A percentile compares a stretch with the other conserved stretches of the same genome.
Evolutionary conservation across 306 rosid species (phyloP).

Genomic region (Mimosa bimucronata): DNA sequence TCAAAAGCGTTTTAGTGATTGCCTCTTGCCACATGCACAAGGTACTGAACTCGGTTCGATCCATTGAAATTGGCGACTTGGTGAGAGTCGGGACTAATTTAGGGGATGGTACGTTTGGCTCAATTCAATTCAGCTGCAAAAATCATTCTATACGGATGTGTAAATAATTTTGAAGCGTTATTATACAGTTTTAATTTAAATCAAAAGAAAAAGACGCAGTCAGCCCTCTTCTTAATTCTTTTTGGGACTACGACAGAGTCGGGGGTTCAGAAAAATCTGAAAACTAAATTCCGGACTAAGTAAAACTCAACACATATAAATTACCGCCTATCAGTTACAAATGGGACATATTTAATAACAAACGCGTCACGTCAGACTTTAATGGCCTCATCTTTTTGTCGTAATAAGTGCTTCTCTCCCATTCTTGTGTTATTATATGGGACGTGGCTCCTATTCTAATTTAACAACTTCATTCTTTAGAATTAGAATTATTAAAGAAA

Average conservation of each 20-base stretch:
- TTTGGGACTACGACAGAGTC: neutral
- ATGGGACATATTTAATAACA: neutral
- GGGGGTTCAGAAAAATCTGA: neutral
- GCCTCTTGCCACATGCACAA: too few relatives aligned
- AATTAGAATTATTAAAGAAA: neutral
- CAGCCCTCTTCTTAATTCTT: neutral
- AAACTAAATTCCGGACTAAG: neutral
- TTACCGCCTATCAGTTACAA: neutral
- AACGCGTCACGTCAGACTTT: neutral
- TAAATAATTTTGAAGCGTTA: neutral
- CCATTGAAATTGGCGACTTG: too few relatives aligned
- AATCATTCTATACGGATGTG: neutral
- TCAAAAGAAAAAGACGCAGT: neutral
- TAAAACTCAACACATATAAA: neutral
- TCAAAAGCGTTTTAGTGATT: neutral
- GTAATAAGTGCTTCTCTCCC: neutral
- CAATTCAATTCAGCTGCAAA: neutral
- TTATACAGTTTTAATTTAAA: neutral
- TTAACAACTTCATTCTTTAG: neutral
- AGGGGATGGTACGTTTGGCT: neutral
- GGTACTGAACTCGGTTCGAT: too few relatives aligned
- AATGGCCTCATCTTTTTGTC: neutral
- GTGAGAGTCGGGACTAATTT: too few relatives aligned
- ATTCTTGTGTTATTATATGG: neutral
- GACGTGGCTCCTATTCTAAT: neutral